Evolutionary conservation across 345 rosid genomes (phyloP).

Genomic region (Gossypium longicalyx): DNA sequence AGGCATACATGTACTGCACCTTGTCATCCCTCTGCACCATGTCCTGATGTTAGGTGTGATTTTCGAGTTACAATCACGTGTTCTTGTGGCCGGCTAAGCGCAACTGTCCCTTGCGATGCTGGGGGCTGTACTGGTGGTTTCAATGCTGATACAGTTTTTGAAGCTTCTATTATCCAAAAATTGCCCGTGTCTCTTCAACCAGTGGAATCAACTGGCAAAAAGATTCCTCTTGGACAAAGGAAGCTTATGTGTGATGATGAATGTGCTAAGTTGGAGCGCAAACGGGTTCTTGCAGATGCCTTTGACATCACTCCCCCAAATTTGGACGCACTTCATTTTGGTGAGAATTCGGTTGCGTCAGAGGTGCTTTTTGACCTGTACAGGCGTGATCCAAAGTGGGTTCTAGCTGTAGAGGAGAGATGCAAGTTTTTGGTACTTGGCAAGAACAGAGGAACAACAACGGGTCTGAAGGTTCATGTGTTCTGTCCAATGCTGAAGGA

Average conservation of each 20-base stretch:
- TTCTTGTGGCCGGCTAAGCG: slow-evolving; percentile 76
- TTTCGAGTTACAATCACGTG: slow-evolving; percentile 64
- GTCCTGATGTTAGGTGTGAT: slow-evolving; percentile 89
- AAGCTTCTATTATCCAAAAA: slow-evolving; percentile 62
- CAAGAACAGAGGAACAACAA: slow-evolving; percentile 54
- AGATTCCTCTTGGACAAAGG: slow-evolving; percentile 76
- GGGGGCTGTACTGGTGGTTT: slow-evolving; percentile 50
- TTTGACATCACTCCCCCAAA: slow-evolving; percentile 72
- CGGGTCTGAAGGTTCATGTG: slow-evolving; percentile 73
- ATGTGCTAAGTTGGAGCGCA: slow-evolving; percentile 86
- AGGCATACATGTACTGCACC: slow-evolving; percentile 72
- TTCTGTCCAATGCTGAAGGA: slow-evolving; percentile 91
- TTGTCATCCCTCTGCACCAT: slow-evolving; percentile 80
- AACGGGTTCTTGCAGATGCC: slow-evolving; percentile 86
- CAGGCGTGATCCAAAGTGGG: slow-evolving; percentile 96
- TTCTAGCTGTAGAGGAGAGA: slow-evolving; percentile 84
- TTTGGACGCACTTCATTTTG: slow-evolving; percentile 83
- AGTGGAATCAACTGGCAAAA: slow-evolving; percentile 50
- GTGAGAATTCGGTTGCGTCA: slow-evolving; percentile 62
- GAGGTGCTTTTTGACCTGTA: slow-evolving; percentile 73
- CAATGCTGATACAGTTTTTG: slow-evolving; percentile 42
- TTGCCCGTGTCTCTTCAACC: slow-evolving; percentile 73
- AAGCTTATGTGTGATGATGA: slow-evolving; percentile 87
- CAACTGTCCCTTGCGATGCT: slow-evolving; percentile 82
- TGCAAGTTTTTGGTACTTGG: slow-evolving; percentile 88